These are phyloP conservation scores for Trichoderma sp. DNA, from an alignment of 2,329 filamentous ascomycete species.

Conservation along the genomic window DNA sequence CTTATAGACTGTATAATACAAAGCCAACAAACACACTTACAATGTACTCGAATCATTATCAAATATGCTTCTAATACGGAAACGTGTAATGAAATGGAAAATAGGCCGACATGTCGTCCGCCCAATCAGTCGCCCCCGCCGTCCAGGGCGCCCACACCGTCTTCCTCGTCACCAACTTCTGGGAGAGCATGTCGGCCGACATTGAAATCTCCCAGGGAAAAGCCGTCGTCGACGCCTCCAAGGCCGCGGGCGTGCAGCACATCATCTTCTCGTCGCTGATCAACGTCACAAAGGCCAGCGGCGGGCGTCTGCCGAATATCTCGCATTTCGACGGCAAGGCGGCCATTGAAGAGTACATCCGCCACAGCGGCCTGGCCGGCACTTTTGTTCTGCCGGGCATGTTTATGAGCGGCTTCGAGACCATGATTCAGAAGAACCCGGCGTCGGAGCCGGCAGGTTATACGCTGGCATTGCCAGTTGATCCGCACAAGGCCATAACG, in stretches of 20 bases:
- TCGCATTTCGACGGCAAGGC: conserved; percentile 60
- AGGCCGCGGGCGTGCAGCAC: conserved; percentile 47
- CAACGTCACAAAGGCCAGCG: conserved; percentile 41
- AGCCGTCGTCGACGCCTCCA: conserved; percentile 48
- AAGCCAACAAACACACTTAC: no score
- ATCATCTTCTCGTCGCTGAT: conserved; percentile 51
- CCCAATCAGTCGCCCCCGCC: conserved; percentile 40
- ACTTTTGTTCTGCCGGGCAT: conserved; percentile 55
- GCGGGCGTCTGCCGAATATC: conserved; percentile 43
- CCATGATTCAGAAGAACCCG: conserved; percentile 33
- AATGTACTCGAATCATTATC: neutral
- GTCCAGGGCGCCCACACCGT: conserved; percentile 47
- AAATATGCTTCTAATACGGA: neutral
- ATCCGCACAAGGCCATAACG: conserved; percentile 37
- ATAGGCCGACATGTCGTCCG: conserved; percentile 46
- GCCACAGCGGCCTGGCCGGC: conserved; percentile 47
- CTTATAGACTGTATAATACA: neutral
- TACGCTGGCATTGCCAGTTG: conserved; percentile 34
- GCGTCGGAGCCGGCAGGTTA: conserved; percentile 34
- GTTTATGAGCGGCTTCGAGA: conserved; percentile 56
- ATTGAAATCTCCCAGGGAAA: conserved; percentile 48
- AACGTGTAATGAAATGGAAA: neutral
- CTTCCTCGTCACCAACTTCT: conserved; percentile 45
- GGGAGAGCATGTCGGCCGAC: conserved; percentile 39
- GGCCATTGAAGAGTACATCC: conserved; percentile 58